Base-by-base conservation (phyloP, 352 stramenopile genomes). In the Phytophthora idaei region DNA sequence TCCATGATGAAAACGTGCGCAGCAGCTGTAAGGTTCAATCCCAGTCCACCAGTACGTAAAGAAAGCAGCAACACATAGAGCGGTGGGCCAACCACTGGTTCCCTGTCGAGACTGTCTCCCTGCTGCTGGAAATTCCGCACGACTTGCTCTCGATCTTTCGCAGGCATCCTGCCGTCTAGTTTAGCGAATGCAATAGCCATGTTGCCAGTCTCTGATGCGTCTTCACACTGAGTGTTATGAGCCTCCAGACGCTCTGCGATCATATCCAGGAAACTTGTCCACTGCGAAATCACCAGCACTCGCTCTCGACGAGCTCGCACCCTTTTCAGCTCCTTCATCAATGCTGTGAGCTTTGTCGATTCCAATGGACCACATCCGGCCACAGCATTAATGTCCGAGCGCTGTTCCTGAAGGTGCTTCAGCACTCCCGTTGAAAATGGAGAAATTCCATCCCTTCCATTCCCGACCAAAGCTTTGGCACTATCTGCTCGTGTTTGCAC, bases 1-100 rank as follows among this genome's bases (percentile, higher is more conserved):
- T 98, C 93, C 82, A 98, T 95, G 49, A 98, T 81, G 71, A 98
- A 98, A 34, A 98, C 91, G 41, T 97, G 86, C 28, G 90, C 90
- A 14, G 93, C 93, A 52, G 92, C 81, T 5, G 93, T 98, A 39
- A 98, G 80, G 60, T 98, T 98, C 50, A 98, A 85, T 11, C 93
- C 94, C 17, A 96, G 80, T 5, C 90, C 92, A 41, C 94, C 94
- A 1, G 87, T 94, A 42, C 90, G 89, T 36, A 98, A 58, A 7
- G 87, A 96, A 37, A 98, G 79, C 12, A 98, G 65, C 61, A 98
- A 78, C 29, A 98, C 79, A 34, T 93, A 74, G 9, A 90, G 63
- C n/a, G 75, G 48, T 41, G 81, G 68, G n/a, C 57, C 67, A 64
- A 51, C 45, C 2, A 50, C 12, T 28, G 42, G 44, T 53, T 49